Conservation (phyloP, 2,329 filamentous ascomycete species). For the Rhinocladiella mackenziei region DNA sequence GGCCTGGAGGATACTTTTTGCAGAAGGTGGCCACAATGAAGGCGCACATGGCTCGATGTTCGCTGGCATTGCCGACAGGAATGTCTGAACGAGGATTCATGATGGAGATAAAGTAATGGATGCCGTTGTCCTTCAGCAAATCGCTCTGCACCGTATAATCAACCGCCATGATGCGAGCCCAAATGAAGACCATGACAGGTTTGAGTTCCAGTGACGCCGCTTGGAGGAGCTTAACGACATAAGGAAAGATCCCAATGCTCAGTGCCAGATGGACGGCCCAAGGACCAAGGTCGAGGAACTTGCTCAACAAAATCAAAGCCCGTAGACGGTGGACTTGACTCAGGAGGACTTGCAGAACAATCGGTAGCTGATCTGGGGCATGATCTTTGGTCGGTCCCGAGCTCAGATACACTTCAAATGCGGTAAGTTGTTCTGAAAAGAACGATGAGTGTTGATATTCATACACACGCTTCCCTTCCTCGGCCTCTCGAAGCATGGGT, state of each 20-base stretch:
- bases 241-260: conserved; percentile 97
- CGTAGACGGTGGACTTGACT: conserved; percentile 92
- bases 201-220: conserved; percentile 93
- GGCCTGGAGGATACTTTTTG: conserved; percentile 87
- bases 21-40: conserved; percentile 98
- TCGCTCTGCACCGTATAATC: conserved; percentile 92
- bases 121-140: conserved; percentile 92
- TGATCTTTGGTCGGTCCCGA: conserved; percentile 80
- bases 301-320: conserved; percentile 84
- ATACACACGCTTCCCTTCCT: conserved; percentile 72
- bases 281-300: conserved; percentile 89
- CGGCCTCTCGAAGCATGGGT: conserved; percentile 71
- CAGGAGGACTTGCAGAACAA: conserved; percentile 89
- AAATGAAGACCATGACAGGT: conserved; percentile 99
- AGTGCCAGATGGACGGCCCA: conserved; percentile 98
- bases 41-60: conserved; percentile 98
- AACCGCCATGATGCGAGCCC: conserved; percentile 91
- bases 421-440: conserved; percentile 94
- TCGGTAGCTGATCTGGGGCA: conserved; percentile 88
- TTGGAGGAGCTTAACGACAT: conserved; percentile 94
- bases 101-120: conserved; percentile 93
- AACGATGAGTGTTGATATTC: conserved; percentile 93
- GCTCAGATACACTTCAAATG: conserved; percentile 90
- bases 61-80: conserved; percentile 80
- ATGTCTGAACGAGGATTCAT: conserved; percentile 79